phyloP scores from a whole-genome alignment of 1,284 basidiomycete genomes.

The Austroboletus novae-zelandiae region DNA sequence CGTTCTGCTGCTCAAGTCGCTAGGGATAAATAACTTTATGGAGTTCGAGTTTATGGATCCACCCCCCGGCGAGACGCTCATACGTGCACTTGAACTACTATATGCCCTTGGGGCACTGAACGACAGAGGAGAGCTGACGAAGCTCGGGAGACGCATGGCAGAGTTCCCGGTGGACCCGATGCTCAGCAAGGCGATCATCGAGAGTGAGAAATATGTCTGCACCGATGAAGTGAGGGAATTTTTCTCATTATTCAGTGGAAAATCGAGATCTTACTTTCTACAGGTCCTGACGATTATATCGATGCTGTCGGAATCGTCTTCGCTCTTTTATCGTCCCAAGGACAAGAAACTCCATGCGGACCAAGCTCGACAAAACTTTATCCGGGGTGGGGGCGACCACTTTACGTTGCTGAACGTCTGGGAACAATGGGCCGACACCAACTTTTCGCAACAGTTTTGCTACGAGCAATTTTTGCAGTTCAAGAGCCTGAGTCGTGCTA shows the following conservation, averaged over 20 bases:
- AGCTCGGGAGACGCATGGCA: slow-evolving; percentile 95
- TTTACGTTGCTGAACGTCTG: slow-evolving; percentile 97
- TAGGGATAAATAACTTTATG: slow-evolving; percentile 96
- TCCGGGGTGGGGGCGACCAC: slow-evolving; percentile 95
- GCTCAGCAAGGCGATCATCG: slow-evolving; percentile 94
- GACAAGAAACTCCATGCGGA: slow-evolving; percentile 96
- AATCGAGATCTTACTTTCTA: neutral
- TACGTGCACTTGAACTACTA: slow-evolving; percentile 89
- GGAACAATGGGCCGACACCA: slow-evolving; percentile 98
- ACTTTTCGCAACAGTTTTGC: slow-evolving; percentile 92
- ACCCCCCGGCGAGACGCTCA: slow-evolving; percentile 97
- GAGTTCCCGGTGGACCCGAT: slow-evolving; percentile 99
- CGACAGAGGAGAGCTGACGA: slow-evolving; percentile 94
- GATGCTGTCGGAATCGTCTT: slow-evolving; percentile 95
- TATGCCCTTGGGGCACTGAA: slow-evolving; percentile 97
- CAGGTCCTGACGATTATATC: slow-evolving; percentile 94
- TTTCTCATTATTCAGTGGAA: neutral
- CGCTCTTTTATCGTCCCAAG: slow-evolving; percentile 95
- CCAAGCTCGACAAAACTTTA: slow-evolving; percentile 95
- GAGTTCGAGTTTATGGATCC: slow-evolving; percentile 99
- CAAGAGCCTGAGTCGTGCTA: slow-evolving; percentile 90
- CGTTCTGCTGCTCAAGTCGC: slow-evolving; percentile 89
- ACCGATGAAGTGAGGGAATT: slow-evolving; percentile 80
- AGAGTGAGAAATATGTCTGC: slow-evolving; percentile 91
- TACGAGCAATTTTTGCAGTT: slow-evolving; percentile 98